Evolutionary conservation across 1,284 basidiomycete species (phyloP), one percentile per base, ranked within the genome.

Genomic region (Inonotus obliquus): DNA sequence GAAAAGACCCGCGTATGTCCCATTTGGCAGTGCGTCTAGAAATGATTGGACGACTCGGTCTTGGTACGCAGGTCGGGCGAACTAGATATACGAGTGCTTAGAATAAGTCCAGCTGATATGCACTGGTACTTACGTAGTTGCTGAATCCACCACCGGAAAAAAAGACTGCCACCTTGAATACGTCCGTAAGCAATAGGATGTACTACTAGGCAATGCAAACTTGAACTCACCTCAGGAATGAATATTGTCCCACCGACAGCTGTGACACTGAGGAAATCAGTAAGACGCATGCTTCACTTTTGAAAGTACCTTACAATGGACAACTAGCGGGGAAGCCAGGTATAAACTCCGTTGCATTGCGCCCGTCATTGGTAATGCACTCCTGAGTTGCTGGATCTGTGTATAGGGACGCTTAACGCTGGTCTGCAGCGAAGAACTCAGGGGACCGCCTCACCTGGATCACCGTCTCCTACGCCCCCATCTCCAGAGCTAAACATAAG

Each of bases 71-170:
- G 86, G 86, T 10, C 80, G 77, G 23, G 73, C 27, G 72, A 86
- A 88, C 79, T 86, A 17, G 41, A 44, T 44, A 35, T 19, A 27
- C 67, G 23, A 23, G 19, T 23, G 49, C 44, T 27, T 54, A 17
- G 37, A 44, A 44, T 32, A 29, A 29, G 14, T 25, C 17, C n/a
- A 19, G 41, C 32, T 17, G 35, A 17, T n/a, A 35, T 13, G 11
- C 13, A 52, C 19, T 14, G 11, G 13, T 55, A 70, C 75, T 66
- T 61, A 83, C 81, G 59, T 80, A 78, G 68, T 86, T 77, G 67
- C 81, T 83, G 74, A 89, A 89, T 2, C 88, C 89, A 60, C 87
- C 88, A 7, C 88, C 87, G 47, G 83, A 85, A 70, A 83, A 83
- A 66, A 64, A 70, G 0, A 79, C 77, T 0, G 82, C 84, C 5